These are phyloP conservation scores for Cyberlindnera amylophila DNA, from an alignment of 805 yeast species.

Conservation along the genomic window DNA sequence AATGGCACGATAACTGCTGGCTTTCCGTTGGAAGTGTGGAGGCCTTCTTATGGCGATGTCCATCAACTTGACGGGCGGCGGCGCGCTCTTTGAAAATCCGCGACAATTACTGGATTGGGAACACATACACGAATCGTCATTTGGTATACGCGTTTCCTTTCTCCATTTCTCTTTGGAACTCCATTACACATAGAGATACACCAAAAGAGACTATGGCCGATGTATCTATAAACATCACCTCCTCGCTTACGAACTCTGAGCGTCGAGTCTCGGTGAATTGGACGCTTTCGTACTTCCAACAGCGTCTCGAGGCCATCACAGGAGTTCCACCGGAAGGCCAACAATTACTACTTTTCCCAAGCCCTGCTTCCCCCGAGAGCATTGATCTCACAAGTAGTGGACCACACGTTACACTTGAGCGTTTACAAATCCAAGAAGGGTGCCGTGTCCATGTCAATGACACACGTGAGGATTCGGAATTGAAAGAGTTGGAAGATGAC, in stretches of 20 bases:
- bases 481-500: constrained; percentile 37
- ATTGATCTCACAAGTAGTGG: constrained; percentile 13
- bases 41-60: too few species aligned
- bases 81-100: neutral
- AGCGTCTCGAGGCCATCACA: constrained; percentile 61
- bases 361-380: constrained; percentile 28
- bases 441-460: constrained; percentile 47
- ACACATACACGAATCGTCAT: too few species aligned
- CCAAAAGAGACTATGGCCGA: constrained; percentile 26
- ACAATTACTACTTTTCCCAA: constrained; percentile 43
- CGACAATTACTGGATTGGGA: constrained; percentile 5
- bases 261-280: constrained; percentile 61
- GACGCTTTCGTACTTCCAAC: constrained; percentile 50
- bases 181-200: neutral
- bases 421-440: constrained; percentile 8
- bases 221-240: constrained; percentile 55
- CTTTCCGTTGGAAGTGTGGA: too few species aligned
- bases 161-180: too few species aligned
- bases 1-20: too few species aligned
- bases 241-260: constrained; percentile 66
- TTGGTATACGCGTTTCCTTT: too few species aligned
- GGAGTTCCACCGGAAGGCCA: constrained; percentile 67
- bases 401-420: neutral
- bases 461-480: constrained; percentile 46
- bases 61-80: too few species aligned